Base-by-base conservation (phyloP, 257 asterid species). In the Mentha longifolia region DNA sequence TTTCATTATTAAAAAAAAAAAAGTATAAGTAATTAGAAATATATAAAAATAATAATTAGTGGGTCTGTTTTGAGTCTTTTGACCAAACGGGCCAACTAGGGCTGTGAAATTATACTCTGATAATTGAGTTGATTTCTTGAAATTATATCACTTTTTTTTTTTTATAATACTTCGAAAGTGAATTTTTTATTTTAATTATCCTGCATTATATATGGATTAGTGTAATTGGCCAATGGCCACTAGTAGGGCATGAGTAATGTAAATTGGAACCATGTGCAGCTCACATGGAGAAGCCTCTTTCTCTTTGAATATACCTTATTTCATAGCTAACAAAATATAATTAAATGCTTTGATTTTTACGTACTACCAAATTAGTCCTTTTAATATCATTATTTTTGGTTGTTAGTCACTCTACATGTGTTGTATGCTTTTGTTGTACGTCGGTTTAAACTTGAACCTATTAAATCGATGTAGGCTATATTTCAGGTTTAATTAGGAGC, bases 211-310 rank as follows among this genome's bases (percentile, higher is more conserved):
- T 2, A 20, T 35, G n/a, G 55, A 65, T 15, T 25, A 15, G 3
- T 46, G 41, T 28, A 28, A 15, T 28, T 45, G 58, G 14, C 52
- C 13, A 15, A 15, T 45, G 58, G 14, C 52, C 13, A 41, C n/a
- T 42, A n/a, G 39, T 63, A 43, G n/a, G 19, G 11, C 4, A 22
- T 45, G 31, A 28, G 42, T 46, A n/a, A 9, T 65, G 14, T 47
- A 6, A 25, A 8, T 28, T 5, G 59, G 8, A 66, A 10, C 13
- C 60, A 66, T 49, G 71, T 66, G 71, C 30, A 8, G 6, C 17
- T 66, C 71, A 66, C 71, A 16, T 49, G 61, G 71, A 49, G 3
- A 10, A 45, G 43, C 46, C 28, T 14, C 25, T 25, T 28, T 47
- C n/a, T n/a, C n/a, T n/a, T n/a, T n/a, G n/a, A n/a, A 2, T 28